Conservation (phyloP, 768 basidiomycete genomes). For the Hydnomerulius pinastri region DNA sequence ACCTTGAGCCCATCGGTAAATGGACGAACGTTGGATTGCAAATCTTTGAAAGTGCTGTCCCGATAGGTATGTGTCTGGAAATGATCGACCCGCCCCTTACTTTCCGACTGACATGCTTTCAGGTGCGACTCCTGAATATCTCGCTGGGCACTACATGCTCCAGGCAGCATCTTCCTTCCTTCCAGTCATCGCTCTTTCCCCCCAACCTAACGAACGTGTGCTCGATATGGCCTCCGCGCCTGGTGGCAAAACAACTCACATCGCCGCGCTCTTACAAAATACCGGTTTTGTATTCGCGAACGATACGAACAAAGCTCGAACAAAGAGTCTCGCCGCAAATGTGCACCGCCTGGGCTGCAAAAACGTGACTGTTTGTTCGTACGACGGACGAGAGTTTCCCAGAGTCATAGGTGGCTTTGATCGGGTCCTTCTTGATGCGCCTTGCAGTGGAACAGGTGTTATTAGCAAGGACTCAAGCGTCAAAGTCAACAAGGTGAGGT, state of each 20-base stretch:
- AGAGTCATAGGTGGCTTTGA: conserved; percentile 99
- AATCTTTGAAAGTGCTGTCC: conserved; percentile 94
- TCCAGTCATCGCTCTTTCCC: conserved; percentile 94
- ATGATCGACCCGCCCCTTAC: not conserved
- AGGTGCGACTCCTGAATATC: conserved; percentile 97
- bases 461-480: conserved; percentile 98
- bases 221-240: conserved; percentile 99
- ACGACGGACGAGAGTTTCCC: conserved; percentile 97
- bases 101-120: not conserved
- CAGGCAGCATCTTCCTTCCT: conserved; percentile 99
- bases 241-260: conserved; percentile 97
- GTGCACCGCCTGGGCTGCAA: conserved; percentile 97
- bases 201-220: conserved; percentile 90
- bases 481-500: conserved; percentile 92
- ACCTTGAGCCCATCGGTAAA: conserved; percentile 97
- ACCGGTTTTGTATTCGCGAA: conserved; percentile 98
- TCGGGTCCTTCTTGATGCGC: conserved; percentile 94
- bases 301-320: conserved; percentile 90
- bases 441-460: conserved; percentile 97
- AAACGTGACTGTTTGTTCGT: conserved; percentile 95
- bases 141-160: conserved; percentile 99
- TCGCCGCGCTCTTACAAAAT: conserved; percentile 95
- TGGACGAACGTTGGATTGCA: conserved; percentile 99
- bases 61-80: conserved; percentile 63
- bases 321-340: conserved; percentile 96